A percentile compares a stretch with the other conserved stretches of the same genome.
Conservation (phyloP, 306 rosid species). For the Crotalaria pallida region DNA sequence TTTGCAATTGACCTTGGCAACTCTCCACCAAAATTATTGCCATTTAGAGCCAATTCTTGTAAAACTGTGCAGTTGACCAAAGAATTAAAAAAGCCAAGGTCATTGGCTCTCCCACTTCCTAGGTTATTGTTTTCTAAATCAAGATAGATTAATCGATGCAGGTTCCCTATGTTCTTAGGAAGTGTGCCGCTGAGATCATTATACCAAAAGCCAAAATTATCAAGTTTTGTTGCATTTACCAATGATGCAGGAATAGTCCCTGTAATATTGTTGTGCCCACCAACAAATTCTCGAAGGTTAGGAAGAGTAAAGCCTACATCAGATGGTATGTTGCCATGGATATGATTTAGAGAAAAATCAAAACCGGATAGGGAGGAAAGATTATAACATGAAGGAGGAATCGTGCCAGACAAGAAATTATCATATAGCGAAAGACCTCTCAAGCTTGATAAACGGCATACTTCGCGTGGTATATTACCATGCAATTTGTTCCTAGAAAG, state of each 20-base stretch:
- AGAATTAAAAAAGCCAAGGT: constrained; percentile 19
- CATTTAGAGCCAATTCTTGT: constrained; percentile 12
- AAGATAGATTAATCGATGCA: constrained; percentile 24
- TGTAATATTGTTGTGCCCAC: constrained; percentile 27
- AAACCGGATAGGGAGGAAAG: constrained; percentile 29
- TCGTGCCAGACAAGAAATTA: constrained; percentile 28
- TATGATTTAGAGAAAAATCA: constrained; percentile 24
- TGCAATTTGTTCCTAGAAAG: constrained; percentile 24
- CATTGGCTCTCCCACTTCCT: constrained; percentile 25
- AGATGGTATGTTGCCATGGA: constrained; percentile 40
- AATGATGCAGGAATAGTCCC: constrained; percentile 42
- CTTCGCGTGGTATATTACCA: constrained; percentile 38
- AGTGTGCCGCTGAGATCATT: constrained; percentile 24
- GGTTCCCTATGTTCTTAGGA: constrained; percentile 35
- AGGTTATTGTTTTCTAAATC: constrained; percentile 27
- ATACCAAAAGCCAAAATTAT: constrained; percentile 30
- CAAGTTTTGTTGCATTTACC: constrained; percentile 38
- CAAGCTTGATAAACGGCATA: constrained; percentile 25
- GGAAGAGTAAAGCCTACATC: constrained; percentile 47
- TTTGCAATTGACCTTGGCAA: constrained; percentile 29
- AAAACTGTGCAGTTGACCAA: constrained; percentile 29
- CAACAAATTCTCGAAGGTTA: constrained; percentile 32
- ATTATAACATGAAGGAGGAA: constrained; percentile 37
- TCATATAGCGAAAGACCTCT: background rate
- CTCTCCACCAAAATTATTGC: constrained; percentile 33